These are phyloP conservation scores for Penicillium thymicola DNA, from an alignment of 2,329 filamentous ascomycete species.

Conservation along the genomic window DNA sequence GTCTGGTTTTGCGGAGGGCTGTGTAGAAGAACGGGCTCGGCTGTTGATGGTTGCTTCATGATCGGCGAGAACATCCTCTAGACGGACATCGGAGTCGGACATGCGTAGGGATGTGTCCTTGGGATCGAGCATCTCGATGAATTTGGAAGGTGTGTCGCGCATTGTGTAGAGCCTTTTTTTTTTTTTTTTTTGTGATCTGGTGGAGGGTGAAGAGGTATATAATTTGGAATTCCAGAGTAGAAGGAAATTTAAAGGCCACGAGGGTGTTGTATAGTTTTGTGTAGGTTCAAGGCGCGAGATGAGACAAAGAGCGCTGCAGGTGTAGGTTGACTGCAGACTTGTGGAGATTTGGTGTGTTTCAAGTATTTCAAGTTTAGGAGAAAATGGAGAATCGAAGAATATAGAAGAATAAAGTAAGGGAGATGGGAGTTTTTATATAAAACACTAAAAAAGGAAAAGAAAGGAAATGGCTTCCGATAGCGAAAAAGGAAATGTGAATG, in stretches of 20 bases:
- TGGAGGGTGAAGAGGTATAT: not conserved
- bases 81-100: slow-evolving; percentile 41
- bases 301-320: slow-evolving; percentile 19
- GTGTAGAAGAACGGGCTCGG: slow-evolving; percentile 36
- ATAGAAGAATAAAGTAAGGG: not conserved
- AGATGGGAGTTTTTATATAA: not conserved
- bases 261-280: not conserved
- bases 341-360: slow-evolving; percentile 2
- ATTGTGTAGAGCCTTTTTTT: slow-evolving; percentile 13
- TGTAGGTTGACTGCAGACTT: slow-evolving; percentile 3
- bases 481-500: not conserved
- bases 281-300: slow-evolving; percentile 4
- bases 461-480: slow-evolving; percentile 5
- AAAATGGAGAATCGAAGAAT: not conserved
- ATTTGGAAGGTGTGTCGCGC: slow-evolving; percentile 41
- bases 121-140: slow-evolving; percentile 44
- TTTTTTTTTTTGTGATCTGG: not conserved
- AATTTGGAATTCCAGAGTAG: not conserved
- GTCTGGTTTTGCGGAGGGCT: slow-evolving; percentile 35
- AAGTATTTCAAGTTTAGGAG: slow-evolving; percentile 4
- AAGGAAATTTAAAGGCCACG: not conserved
- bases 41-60: slow-evolving; percentile 35
- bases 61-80: slow-evolving; percentile 44
- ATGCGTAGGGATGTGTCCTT: slow-evolving; percentile 32
- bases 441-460: not conserved